A percentile compares a stretch with the other conserved stretches of the same genome.
Conservation (phyloP, 169 alveolate species). For the Eimeria necatrix region DNA sequence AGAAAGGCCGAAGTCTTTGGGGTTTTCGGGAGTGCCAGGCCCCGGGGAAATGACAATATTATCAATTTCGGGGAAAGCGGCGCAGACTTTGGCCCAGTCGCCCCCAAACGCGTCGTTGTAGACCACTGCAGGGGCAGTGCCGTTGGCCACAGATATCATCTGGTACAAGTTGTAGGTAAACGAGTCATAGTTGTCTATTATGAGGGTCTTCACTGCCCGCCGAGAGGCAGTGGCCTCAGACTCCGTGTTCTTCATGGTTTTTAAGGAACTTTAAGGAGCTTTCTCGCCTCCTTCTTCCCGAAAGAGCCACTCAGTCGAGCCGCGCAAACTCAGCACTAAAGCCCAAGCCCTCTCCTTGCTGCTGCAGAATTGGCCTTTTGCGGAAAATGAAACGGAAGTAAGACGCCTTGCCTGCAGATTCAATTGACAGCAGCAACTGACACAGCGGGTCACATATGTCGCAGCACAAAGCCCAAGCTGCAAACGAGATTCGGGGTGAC, state of each 20-base stretch:
- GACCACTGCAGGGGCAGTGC: conserved; percentile 64
- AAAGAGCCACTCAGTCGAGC: too few species aligned
- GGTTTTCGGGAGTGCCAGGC: conserved; percentile 77
- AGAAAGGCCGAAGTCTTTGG: conserved; percentile 77
- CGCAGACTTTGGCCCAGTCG: conserved; percentile 38
- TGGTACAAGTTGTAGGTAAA: conserved; percentile 81
- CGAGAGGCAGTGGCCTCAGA: not conserved
- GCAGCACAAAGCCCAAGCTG: too few species aligned
- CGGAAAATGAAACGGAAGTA: too few species aligned
- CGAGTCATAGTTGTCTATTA: conserved; percentile 83
- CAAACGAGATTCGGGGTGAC: too few species aligned
- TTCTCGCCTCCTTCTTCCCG: not conserved
- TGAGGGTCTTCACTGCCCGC: conserved; percentile 36
- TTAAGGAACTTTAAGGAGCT: not conserved
- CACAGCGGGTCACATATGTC: too few species aligned
- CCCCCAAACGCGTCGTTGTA: conserved; percentile 61
- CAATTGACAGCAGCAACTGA: too few species aligned
- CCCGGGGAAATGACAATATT: conserved; percentile 82
- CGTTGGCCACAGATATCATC: conserved; percentile 41
- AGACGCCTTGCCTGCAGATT: too few species aligned
- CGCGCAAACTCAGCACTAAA: too few species aligned
- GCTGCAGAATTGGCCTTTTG: too few species aligned
- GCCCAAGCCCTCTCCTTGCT: too few species aligned
- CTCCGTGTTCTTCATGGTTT: not conserved
- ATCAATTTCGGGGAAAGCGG: conserved; percentile 22